These are phyloP conservation scores for Quercus tomentella DNA, from an alignment of 331 rosid genomes.

Conservation along the genomic window DNA sequence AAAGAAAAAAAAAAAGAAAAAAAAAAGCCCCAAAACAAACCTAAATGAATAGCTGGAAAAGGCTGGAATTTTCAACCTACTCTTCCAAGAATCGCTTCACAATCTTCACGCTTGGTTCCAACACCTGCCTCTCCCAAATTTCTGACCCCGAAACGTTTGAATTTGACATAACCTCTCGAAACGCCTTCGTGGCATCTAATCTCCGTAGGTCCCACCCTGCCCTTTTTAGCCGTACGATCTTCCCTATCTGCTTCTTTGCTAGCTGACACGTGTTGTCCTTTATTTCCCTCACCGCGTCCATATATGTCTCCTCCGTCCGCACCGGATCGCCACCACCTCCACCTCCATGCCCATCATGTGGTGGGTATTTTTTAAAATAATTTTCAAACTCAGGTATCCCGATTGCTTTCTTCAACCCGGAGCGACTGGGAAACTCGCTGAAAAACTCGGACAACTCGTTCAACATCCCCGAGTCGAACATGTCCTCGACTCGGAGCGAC, in stretches of 20 bases:
- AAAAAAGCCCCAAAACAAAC: neutral
- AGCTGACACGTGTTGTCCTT: slow-evolving; percentile 74
- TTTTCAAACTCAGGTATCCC: slow-evolving; percentile 74
- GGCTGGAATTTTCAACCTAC: slow-evolving; percentile 68
- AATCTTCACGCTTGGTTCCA: slow-evolving; percentile 84
- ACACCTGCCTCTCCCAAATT: slow-evolving; percentile 60
- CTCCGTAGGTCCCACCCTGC: slow-evolving; percentile 79
- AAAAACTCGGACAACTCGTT: slow-evolving; percentile 69
- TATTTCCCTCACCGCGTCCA: slow-evolving; percentile 63
- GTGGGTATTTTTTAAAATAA: slow-evolving; percentile 40
- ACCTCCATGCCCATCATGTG: neutral
- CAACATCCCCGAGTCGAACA: slow-evolving; percentile 83
- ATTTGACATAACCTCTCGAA: slow-evolving; percentile 45
- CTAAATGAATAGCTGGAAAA: slow-evolving; percentile 41
- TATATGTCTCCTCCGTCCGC: slow-evolving; percentile 38
- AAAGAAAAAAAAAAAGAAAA: neutral
- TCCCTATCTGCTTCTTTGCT: slow-evolving; percentile 62
- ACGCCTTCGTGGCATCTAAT: slow-evolving; percentile 72
- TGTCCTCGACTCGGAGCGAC: slow-evolving; percentile 70
- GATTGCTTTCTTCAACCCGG: slow-evolving; percentile 70
- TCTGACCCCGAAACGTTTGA: slow-evolving; percentile 23
- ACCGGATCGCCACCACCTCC: slow-evolving; percentile 9
- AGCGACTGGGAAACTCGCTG: slow-evolving; percentile 3
- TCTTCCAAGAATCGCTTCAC: slow-evolving; percentile 82
- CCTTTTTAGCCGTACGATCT: slow-evolving; percentile 41